Base-by-base conservation (phyloP, 2,329 filamentous ascomycete genomes). In the Fusarium stilboides region DNA sequence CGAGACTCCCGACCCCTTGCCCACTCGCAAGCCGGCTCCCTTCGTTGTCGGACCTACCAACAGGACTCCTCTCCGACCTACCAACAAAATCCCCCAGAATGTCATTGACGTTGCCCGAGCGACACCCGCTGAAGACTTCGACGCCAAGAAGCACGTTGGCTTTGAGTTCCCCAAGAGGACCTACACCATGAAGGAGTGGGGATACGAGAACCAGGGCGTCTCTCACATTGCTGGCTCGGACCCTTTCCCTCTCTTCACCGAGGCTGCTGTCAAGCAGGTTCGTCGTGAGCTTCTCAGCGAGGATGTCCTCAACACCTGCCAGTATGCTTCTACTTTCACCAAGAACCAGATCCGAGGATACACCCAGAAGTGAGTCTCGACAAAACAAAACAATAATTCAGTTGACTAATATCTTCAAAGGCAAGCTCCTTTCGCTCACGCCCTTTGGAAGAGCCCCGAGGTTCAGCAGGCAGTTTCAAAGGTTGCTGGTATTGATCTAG, bases 141-240 rank as follows among this genome's bases (percentile, higher is more conserved):
- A 87, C 51, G 83, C 88, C 3, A 71, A 78, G 37, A 85, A 83
- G 74, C 89, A 92, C 73, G 76, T 92, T 19, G 77, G 78, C 24
- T 89, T 84, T 76, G 80, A 83, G 53, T 75, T 83, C 15, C 83
- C 85, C 13, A 80, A 83, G 15, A 83, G 85, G 65, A 79, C 87
- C 44, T 78, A 87, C 70, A 86, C 82, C 19, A 91, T 91, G 89
- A 82, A 85, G 70, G 89, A 91, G 33, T 80, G 91, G 52, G 88
- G 86, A 3, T 86, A 87, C 40, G 82, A 87, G 36, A 82, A 83
- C 57, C 82, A 80, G 50, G 89, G 89, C 6, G 83, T 92, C 26
- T 92, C 90, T 2, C 84, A 84, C 2, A 81, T 88, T 49, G 90
- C 88, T 14, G 88, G 90, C 52, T 90, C 89, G 0, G 86, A 91